Evolutionary conservation across 176 grass and related monocot genomes (phyloP), one percentile per base, ranked within the genome.

Genomic region (Eremochloa ophiuroides): DNA sequence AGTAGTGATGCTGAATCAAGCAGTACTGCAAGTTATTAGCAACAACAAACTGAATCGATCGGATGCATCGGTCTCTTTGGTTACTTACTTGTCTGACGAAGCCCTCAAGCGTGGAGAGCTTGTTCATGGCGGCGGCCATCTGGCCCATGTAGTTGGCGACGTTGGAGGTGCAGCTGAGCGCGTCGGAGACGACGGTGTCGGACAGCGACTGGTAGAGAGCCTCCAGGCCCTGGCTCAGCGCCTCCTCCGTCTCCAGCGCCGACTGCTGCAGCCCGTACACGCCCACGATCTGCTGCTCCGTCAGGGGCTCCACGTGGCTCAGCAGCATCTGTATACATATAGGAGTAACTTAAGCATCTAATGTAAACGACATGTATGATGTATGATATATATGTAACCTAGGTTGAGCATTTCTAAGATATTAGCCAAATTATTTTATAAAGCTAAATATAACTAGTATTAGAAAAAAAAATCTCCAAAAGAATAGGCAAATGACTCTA

Each of bases 91-190:
- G 94, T 85, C 86, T 58, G 76, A 93, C 91, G 71, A 97, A 91
- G 44, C 88, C 84, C 84, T 97, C 94, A 27, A 93, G 88, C 56
- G 88, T 89, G 82, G 88, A 82, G 79, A 97, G 91, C 91, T 93
- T 93, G 88, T 85, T 93, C 69, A 97, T 87, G 91, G 91, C 91
- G 71, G 82, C 62, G 8, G 86, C 88, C 94, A 97, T 97, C 81
- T 93, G 91, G 12, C 91, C 88, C 94, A 97, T 97, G 86, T 97
- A 97, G 86, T 87, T 93, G 34, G 91, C 88, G 86, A 97, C 89
- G 81, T 97, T 93, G 71, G 91, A 84, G 29, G 91, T 74, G 85
- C 84, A 93, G 78, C 86, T 87, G 73, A 97, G 74, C 10, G 91
- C 91, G 71, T 97, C 88, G 51, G 94, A 87, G 69, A 92, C 70